Evolutionary conservation across 371 early-diverging fungal species (phyloP), one percentile per base, ranked within the genome.

Genomic region (Apophysomyces elegans): DNA sequence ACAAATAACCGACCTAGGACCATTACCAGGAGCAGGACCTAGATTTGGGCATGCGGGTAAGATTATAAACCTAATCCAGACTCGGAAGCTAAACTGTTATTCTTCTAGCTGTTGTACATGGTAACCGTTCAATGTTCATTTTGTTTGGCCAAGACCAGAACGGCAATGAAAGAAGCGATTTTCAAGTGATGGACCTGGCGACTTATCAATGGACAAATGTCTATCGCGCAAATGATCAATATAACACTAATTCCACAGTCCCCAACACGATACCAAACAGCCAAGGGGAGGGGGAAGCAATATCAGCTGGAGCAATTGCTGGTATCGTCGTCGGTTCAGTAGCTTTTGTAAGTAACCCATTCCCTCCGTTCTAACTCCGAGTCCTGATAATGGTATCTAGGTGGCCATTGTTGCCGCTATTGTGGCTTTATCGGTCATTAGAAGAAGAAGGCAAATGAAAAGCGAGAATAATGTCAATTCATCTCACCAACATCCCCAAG

Each of bases 251-350:
- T 26, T 21, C 54, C 5, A 50, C n/a, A 1, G 16, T 50, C n/a
- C 21, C 54, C 21, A 50, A 16, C 54, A 9, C n/a, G 21, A 8
- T 1, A 21, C 21, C 11, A 21, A 11, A 50, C 9, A 50, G 2
- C 1, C 13, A 47, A n/a, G 7, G 18, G 3, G 32, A 26, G 32
- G 32, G 32, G 2, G 2, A 26, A 26, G 32, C 32, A 26, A 26
- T 26, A 47, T 47, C 16, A 16, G 13, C 47, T 47, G 47, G 47
- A n/a, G 47, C 47, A n/a, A 47, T 47, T 21, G 47, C 47, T 47
- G 47, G 47, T 18, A 47, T 47, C 3, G 47, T 18, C 47, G 2
- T 47, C 47, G 47, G 47, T 18, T 47, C n/a, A 13, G n/a, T 47
- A 0, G n/a, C 7, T 47, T 11, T 11, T n/a, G 47, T 47, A 47